A percentile compares a stretch with the other conserved stretches of the same genome.
phyloP scores from a whole-genome alignment of 2,329 filamentous ascomycete genomes.

The Aschersonia sp. region DNA sequence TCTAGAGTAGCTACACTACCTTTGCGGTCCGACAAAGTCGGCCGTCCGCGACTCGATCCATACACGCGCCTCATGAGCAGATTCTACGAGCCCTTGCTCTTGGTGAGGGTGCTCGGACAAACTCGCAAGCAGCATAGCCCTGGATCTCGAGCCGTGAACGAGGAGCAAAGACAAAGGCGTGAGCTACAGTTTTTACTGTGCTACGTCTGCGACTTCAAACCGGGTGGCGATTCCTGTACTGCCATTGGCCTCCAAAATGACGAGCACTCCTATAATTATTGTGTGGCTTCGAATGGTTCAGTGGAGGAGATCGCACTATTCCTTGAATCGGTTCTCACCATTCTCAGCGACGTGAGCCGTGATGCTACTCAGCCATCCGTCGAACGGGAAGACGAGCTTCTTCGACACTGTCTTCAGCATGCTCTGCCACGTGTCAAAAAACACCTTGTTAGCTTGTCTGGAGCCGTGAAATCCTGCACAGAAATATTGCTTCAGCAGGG shows the following conservation, averaged over 20 bases:
- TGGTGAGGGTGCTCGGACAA: neutral
- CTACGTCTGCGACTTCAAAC: constrained; percentile 29
- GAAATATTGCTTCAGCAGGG: no score
- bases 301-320: neutral
- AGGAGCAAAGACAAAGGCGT: constrained; percentile 2
- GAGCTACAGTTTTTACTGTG: constrained; percentile 24
- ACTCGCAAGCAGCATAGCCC: neutral
- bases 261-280: constrained; percentile 20
- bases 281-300: constrained; percentile 27
- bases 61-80: neutral
- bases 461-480: no score
- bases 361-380: neutral
- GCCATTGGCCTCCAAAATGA: constrained; percentile 26
- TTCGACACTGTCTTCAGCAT: neutral
- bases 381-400: neutral
- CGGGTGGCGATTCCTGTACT: constrained; percentile 29
- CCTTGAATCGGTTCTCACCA: constrained; percentile 7
- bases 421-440: neutral
- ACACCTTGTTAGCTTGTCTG: no score
- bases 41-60: neutral
- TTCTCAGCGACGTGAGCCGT: neutral
- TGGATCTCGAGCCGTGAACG: neutral
- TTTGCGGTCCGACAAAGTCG: neutral
- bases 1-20: neutral
- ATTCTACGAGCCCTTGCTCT: neutral